Percentiles rank a stretch among this genome's conserved stretches.
Conservation (phyloP, 2,329 filamentous ascomycete species). For the Zasmidium cellare region DNA sequence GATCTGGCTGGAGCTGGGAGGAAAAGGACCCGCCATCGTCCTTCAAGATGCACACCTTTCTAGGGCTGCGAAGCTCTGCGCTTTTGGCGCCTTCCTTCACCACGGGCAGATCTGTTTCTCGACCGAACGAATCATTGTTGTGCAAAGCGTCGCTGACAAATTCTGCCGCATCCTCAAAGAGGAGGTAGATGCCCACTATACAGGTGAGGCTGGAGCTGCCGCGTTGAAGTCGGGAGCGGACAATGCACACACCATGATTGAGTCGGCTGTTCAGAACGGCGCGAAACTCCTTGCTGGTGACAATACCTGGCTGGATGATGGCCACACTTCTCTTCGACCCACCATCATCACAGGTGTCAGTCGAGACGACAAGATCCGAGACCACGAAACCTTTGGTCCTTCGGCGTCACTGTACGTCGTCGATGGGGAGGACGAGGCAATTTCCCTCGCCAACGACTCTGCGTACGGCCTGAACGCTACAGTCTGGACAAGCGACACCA, state of each 20-base stretch:
- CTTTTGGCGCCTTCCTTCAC: slow-evolving; percentile 70
- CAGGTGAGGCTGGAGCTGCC: too few species aligned
- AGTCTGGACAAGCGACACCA: slow-evolving; percentile 71
- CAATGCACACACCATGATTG: slow-evolving; percentile 48
- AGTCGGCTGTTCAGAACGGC: slow-evolving; percentile 58
- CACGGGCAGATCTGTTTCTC: slow-evolving; percentile 82
- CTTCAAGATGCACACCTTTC: slow-evolving; percentile 77
- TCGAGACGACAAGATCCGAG: neutral
- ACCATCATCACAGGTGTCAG: too few species aligned
- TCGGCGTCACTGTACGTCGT: slow-evolving; percentile 67
- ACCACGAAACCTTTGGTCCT: slow-evolving; percentile 65
- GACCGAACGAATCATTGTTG: slow-evolving; percentile 72
- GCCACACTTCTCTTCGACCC: too few species aligned
- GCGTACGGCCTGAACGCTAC: slow-evolving; percentile 73
- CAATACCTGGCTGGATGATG: too few species aligned
- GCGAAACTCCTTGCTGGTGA: slow-evolving; percentile 57
- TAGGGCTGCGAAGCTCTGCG: slow-evolving; percentile 67
- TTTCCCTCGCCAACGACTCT: slow-evolving; percentile 75
- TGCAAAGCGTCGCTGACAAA: slow-evolving; percentile 46
- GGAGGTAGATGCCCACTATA: too few species aligned
- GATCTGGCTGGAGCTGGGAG: slow-evolving; percentile 76
- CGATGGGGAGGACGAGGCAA: slow-evolving; percentile 68
- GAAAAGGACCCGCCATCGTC: slow-evolving; percentile 77
- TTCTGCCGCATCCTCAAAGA: too few species aligned
- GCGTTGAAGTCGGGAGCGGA: too few species aligned